phyloP scores from a whole-genome alignment of 768 basidiomycete genomes.

The Leucocoprinus sp. region DNA sequence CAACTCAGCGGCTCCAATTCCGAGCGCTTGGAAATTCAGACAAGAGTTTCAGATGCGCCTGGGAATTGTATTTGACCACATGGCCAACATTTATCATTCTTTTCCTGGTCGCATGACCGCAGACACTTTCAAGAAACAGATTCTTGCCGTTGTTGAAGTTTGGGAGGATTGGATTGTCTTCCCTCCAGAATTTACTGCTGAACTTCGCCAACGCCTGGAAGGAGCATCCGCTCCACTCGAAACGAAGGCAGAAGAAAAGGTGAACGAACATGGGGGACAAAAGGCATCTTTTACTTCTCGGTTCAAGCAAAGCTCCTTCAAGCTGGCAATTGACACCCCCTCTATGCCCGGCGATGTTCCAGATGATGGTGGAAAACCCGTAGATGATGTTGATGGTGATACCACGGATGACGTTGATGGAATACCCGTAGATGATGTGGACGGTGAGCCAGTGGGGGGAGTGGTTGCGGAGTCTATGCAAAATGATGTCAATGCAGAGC shows the following conservation, averaged over 20 bases:
- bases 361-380: constrained; percentile 15
- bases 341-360: constrained; percentile 7
- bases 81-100: constrained; percentile 89
- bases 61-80: constrained; percentile 92
- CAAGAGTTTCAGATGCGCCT: constrained; percentile 88
- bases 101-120: constrained; percentile 96
- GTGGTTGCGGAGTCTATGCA: constrained; percentile 26
- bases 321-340: constrained; percentile 43
- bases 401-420: constrained; percentile 30
- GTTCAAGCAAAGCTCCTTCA: constrained; percentile 76
- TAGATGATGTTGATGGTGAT: constrained; percentile 27
- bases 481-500: too few species aligned
- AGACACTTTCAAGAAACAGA: constrained; percentile 92
- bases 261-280: constrained; percentile 10
- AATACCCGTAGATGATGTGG: constrained; percentile 36
- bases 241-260: constrained; percentile 22
- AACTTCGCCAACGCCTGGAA: constrained; percentile 68
- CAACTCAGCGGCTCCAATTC: constrained; percentile 89
- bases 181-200: constrained; percentile 72
- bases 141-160: constrained; percentile 81
- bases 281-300: constrained; percentile 36
- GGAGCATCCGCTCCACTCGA: constrained; percentile 33
- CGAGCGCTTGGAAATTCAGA: constrained; percentile 97
- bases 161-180: constrained; percentile 99
- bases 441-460: constrained; percentile 37